Base-by-base conservation (phyloP, 1,139 yeast genomes). In the Yamadazyma taylorii region DNA sequence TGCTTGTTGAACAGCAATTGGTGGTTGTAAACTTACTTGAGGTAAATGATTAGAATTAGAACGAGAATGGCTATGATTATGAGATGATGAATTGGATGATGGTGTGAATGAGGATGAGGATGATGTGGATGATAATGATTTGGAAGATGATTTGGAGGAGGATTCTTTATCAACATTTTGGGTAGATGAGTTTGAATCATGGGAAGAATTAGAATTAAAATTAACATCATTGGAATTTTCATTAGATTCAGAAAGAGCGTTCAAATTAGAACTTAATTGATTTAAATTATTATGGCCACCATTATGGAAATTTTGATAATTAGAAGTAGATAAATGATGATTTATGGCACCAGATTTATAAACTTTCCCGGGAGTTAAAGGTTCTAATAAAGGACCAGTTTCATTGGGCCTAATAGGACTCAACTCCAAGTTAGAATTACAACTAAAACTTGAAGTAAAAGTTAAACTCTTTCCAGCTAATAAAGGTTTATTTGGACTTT, bases 371-470 rank as follows among this genome's bases (percentile, higher is more conserved):
- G 81, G 79, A 14, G 79, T 73, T 26, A 73, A 53, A 15, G 84
- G 83, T 52, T 78, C 83, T 35, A 80, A 61, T 34, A 80, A 61
- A 3, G 86, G 85, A 2, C 86, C 86, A 2, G 85, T 69, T 55
- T 77, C 79, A 49, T 67, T 64, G 7, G 75, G 68, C 41, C 77
- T 67, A 26, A 78, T 53, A 11, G 87, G 87, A 15, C 83, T 78
- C 17, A 81, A 57, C 51, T 81, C 86, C 47, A 80, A 71, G 51
- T 77, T 80, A 17, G 84, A 77, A 47, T 70, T 75, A 49, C 84
- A 79, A 52, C 83, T 79, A 55, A 81, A 81, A n/a, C 84, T 78
- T 11, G 85, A 79, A 17, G 75, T 68, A 46, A 66, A 70, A 5
- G 74, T 64, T 40, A 70, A 55, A 50, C 66, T 65, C 43, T 68